Conservation (phyloP, 139 green algal genomes). For the Penium margaritaceum region DNA sequence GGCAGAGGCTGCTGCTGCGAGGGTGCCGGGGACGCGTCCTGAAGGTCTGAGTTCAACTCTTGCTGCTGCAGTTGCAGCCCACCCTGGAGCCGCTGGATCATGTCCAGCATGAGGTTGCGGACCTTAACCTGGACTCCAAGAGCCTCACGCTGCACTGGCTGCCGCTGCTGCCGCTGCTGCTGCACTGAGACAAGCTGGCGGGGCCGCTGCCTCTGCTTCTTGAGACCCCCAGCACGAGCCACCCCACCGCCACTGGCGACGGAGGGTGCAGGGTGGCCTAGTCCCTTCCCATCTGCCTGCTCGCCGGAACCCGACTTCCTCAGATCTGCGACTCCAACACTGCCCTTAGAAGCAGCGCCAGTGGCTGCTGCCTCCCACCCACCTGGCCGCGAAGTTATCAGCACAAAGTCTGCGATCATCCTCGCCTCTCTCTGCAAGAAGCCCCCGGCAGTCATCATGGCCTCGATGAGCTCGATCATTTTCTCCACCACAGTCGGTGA, state of each 20-base stretch:
- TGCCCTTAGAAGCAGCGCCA: too few species aligned
- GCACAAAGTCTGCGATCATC: constrained; percentile 30
- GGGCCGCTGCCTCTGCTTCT: not conserved
- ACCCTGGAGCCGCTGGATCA: not conserved
- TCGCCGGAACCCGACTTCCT: too few species aligned
- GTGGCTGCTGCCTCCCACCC: not conserved
- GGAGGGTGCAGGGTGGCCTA: too few species aligned
- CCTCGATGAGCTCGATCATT: constrained; percentile 7
- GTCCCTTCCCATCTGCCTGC: too few species aligned
- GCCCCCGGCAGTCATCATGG: constrained; percentile 21
- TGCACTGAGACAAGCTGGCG: not conserved
- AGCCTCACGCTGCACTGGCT: not conserved
- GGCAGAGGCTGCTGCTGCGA: not conserved
- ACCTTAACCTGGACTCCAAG: constrained; percentile 7
- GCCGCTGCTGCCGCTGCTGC: not conserved
- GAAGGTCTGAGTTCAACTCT: not conserved
- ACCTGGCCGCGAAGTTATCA: constrained; percentile 30
- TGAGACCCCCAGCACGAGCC: too few species aligned
- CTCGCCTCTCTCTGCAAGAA: constrained; percentile 17
- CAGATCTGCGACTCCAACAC: too few species aligned
- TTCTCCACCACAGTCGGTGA: constrained; percentile 10
- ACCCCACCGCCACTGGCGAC: too few species aligned
- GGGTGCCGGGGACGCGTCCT: not conserved
- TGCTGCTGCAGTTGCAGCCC: not conserved
- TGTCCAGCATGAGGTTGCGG: constrained; percentile 21